A percentile compares a stretch with the other conserved stretches of the same genome.
Evolutionary conservation across 208 protist species (phyloP).

Genomic region (Crithidia thermophila): DNA sequence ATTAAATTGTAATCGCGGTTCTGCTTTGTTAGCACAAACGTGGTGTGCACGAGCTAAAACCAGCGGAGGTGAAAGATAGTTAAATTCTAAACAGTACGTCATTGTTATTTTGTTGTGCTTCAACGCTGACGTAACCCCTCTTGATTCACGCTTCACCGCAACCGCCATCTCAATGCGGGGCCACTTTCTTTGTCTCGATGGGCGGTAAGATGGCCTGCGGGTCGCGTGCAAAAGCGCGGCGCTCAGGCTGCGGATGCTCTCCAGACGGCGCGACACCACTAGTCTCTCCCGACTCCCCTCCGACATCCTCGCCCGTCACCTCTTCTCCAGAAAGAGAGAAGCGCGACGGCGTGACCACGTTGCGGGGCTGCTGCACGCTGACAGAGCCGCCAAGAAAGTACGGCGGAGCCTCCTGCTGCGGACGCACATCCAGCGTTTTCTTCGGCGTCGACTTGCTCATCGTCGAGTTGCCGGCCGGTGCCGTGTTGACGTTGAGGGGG

Average conservation of each 20-base stretch:
- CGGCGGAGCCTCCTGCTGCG: background rate
- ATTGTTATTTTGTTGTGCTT: too few species aligned
- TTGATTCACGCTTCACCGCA: too few species aligned
- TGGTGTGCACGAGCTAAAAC: too few species aligned
- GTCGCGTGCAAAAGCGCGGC: conserved; percentile 6
- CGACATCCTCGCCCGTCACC: too few species aligned
- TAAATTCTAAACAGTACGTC: too few species aligned
- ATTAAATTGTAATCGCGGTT: too few species aligned
- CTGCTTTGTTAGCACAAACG: too few species aligned
- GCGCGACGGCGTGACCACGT: conserved; percentile 12
- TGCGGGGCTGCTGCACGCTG: conserved; percentile 9
- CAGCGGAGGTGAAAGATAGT: too few species aligned
- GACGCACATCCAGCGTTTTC: background rate
- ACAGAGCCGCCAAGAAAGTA: conserved; percentile 8
- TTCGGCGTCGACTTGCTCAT: conserved; percentile 9
- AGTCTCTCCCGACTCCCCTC: background rate
- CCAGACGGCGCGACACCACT: background rate
- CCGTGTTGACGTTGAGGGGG: conserved; percentile 18
- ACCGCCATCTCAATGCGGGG: too few species aligned
- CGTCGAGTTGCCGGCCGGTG: background rate
- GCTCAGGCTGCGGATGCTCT: conserved; percentile 19
- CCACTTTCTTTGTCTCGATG: conserved; percentile 11
- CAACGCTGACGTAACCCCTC: too few species aligned
- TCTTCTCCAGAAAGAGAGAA: conserved; percentile 11
- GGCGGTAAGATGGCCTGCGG: conserved; percentile 26